These are phyloP conservation scores for Chlorella vulgaris DNA, from an alignment of 139 green algal genomes.

Conservation along the genomic window DNA sequence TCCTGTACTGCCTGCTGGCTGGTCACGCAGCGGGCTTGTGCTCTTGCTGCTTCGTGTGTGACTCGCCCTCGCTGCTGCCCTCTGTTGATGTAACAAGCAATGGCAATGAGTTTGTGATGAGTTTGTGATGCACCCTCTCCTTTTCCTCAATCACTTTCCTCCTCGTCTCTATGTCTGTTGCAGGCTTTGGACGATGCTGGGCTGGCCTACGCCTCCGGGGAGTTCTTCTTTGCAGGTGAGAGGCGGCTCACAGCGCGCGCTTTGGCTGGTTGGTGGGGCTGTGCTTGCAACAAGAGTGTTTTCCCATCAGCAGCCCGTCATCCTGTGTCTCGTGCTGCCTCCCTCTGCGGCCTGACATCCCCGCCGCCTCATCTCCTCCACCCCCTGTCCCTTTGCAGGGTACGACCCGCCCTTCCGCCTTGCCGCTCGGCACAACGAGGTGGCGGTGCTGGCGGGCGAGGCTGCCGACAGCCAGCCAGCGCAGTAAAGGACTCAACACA, in stretches of 20 bases:
- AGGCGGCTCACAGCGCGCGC: not conserved
- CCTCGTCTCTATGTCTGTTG: not conserved
- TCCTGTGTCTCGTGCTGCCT: too few species aligned
- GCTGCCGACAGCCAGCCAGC: not conserved
- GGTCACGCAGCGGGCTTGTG: too few species aligned
- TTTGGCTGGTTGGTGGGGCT: not conserved
- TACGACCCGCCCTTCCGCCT: conserved; percentile 65
- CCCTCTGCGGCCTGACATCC: too few species aligned
- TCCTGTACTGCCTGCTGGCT: too few species aligned
- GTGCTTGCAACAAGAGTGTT: not conserved
- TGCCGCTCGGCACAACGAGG: conserved; percentile 34
- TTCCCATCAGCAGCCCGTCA: not conserved
- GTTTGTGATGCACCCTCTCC: too few species aligned
- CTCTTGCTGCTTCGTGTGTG: too few species aligned
- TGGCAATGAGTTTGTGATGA: too few species aligned
- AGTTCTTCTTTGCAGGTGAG: conserved; percentile 34
- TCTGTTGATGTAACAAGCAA: too few species aligned
- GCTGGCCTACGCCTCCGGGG: conserved; percentile 1
- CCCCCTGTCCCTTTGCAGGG: too few species aligned
- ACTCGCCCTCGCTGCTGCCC: too few species aligned
- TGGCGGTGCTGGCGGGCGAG: conserved; percentile 28
- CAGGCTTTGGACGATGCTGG: conserved; percentile 30
- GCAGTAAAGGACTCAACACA: not conserved
- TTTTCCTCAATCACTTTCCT: too few species aligned
- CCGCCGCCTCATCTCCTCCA: too few species aligned